These are phyloP conservation scores for Cryptococcus amylolentus DNA, from an alignment of 1,284 basidiomycete species.

Conservation along the genomic window DNA sequence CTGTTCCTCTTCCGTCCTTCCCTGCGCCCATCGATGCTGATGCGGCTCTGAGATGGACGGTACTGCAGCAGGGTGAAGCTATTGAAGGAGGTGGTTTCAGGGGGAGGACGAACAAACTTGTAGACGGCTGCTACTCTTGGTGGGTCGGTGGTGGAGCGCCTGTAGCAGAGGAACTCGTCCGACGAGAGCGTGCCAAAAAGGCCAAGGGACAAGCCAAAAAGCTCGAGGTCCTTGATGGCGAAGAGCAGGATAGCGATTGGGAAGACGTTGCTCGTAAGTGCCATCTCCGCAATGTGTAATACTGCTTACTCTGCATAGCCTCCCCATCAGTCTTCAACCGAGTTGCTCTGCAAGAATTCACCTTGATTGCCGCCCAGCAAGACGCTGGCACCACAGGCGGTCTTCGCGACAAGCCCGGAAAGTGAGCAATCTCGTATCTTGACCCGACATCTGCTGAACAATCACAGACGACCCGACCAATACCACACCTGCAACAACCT, in stretches of 20 bases:
- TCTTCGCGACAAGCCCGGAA: slow-evolving; percentile 90
- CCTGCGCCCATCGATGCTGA: slow-evolving; percentile 59
- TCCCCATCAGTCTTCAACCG: slow-evolving; percentile 44
- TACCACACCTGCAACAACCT: slow-evolving; percentile 92
- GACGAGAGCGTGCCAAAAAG: slow-evolving; percentile 26
- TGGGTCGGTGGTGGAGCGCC: slow-evolving; percentile 92
- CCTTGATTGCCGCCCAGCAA: slow-evolving; percentile 80
- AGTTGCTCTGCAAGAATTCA: slow-evolving; percentile 78
- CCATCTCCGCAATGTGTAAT: neutral
- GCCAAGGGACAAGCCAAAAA: slow-evolving; percentile 7
- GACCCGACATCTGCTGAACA: neutral
- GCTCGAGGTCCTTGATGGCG: slow-evolving; percentile 15
- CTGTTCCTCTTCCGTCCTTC: slow-evolving; percentile 24
- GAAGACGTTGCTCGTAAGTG: slow-evolving; percentile 24
- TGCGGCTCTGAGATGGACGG: slow-evolving; percentile 74
- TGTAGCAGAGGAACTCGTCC: slow-evolving; percentile 64
- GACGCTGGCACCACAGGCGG: slow-evolving; percentile 63
- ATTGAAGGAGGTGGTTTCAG: slow-evolving; percentile 88
- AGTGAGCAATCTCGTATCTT: slow-evolving; percentile 54
- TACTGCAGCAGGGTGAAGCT: slow-evolving; percentile 77
- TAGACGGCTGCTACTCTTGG: slow-evolving; percentile 99
- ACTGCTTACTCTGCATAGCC: slow-evolving; percentile 3
- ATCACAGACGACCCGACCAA: slow-evolving; percentile 67
- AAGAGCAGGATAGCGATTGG: slow-evolving; percentile 33
- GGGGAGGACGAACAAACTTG: slow-evolving; percentile 93